A percentile compares a stretch with the other conserved stretches of the same genome.
phyloP scores from a whole-genome alignment of 768 basidiomycete genomes.

The Pleurotus ostreatus region DNA sequence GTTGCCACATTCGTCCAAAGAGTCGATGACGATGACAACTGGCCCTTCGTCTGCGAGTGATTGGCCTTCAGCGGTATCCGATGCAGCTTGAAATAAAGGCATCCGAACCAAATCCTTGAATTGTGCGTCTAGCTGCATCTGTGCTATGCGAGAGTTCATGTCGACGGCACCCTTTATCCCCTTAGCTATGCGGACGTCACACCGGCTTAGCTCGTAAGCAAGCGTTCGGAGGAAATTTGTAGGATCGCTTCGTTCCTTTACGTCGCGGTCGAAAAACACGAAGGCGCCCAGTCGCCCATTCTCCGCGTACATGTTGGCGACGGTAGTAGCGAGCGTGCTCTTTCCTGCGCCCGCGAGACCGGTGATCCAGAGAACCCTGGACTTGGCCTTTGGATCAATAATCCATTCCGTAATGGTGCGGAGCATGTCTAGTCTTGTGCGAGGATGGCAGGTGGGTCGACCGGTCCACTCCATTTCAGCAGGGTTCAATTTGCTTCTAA shows the following conservation, averaged over 20 bases:
- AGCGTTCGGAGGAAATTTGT: conserved; percentile 10
- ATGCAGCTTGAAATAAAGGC: background rate
- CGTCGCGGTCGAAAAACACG: conserved; percentile 14
- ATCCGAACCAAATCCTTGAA: conserved; percentile 6
- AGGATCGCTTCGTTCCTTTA: conserved; percentile 8
- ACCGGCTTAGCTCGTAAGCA: conserved; percentile 5
- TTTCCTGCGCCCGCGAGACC: conserved; percentile 19
- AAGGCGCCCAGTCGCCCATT: conserved; percentile 15
- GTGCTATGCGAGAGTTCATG: background rate
- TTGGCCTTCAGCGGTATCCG: background rate
- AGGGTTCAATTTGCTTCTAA: conserved; percentile 1
- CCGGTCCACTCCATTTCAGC: conserved; percentile 2
- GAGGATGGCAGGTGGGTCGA: conserved; percentile 6
- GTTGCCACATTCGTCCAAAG: conserved; percentile 20
- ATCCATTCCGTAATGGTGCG: conserved; percentile 6
- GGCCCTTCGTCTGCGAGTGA: conserved; percentile 5
- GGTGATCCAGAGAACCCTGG: conserved; percentile 15
- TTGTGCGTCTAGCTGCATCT: background rate
- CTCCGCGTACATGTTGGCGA: conserved; percentile 12
- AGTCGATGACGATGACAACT: conserved; percentile 19
- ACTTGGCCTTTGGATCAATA: background rate
- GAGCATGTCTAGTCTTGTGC: background rate
- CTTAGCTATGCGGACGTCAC: background rate
- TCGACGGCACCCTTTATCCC: conserved; percentile 1
- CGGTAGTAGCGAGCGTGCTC: conserved; percentile 14